Evolutionary conservation across 306 rosid genomes (phyloP).

Genomic region (Pterocarpus macrocarpus): DNA sequence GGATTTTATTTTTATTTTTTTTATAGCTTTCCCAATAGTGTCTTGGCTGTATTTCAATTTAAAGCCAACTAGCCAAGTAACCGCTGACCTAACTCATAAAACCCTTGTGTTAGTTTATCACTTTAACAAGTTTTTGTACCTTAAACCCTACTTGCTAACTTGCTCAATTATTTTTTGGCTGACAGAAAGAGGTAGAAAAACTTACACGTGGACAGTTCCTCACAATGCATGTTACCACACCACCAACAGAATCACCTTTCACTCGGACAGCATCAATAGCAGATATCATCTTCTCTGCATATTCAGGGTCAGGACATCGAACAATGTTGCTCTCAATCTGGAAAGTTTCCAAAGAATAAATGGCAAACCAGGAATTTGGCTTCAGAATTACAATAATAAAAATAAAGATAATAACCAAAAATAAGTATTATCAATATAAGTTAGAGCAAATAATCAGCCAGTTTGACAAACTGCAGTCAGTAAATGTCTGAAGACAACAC

Average conservation of each 20-base stretch:
- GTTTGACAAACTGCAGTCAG: slow-evolving; percentile 25
- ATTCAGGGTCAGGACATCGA: slow-evolving; percentile 94
- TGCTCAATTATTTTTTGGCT: slow-evolving; percentile 21
- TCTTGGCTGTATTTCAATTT: slow-evolving; percentile 4
- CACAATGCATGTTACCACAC: slow-evolving; percentile 92
- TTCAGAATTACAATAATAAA: slow-evolving; percentile 37
- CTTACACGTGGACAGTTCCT: slow-evolving; percentile 89
- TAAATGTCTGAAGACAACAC: slow-evolving; percentile 26
- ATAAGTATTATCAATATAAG: slow-evolving; percentile 14
- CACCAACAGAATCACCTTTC: slow-evolving; percentile 94
- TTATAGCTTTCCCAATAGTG: slow-evolving; percentile 4
- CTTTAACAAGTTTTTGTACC: slow-evolving; percentile 27
- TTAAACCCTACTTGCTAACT: slow-evolving; percentile 28
- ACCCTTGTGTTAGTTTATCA: slow-evolving; percentile 26
- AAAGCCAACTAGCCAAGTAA: slow-evolving; percentile 22
- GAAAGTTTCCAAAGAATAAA: slow-evolving; percentile 28
- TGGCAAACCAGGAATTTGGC: slow-evolving; percentile 32
- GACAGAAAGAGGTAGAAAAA: slow-evolving; percentile 34
- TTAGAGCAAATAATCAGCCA: slow-evolving; percentile 29
- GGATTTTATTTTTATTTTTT: not conserved
- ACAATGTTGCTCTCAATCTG: slow-evolving; percentile 96
- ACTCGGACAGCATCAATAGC: slow-evolving; percentile 89
- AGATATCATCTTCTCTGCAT: slow-evolving; percentile 94
- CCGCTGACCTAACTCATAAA: slow-evolving; percentile 10
- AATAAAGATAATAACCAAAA: not conserved